Base-by-base conservation (phyloP, 306 rosid genomes). In the Sicyos baderoa region DNA sequence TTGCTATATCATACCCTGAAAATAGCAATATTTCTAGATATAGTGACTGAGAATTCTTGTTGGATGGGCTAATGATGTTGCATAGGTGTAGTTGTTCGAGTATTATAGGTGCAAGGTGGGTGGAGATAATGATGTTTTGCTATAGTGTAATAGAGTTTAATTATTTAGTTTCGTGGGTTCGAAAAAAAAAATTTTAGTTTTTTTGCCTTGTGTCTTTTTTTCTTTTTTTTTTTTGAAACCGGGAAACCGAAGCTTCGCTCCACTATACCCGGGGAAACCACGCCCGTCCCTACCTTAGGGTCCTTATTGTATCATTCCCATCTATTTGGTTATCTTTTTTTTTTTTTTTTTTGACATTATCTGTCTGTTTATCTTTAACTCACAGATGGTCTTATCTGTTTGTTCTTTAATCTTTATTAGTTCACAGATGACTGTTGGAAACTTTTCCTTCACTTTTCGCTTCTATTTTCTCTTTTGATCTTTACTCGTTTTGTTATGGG, bases 1-100 rank as follows among this genome's bases (percentile, higher is more conserved):
- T 64, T 22, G 70, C 54, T 64, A 44, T 18, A 62, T 37, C 25
- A 2, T 64, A 6, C 2, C 7, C 64, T 58, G 64, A 25, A 58
- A 15, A 14, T 29, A 27, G 15, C 37, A 62, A 61, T n/a, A 37
- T 62, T 62, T 62, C 47, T 62, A 10, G 45, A 42, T 18, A 2
- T 14, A 25, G 9, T 35, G 50, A 62, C 50, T 62, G 50, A 37
- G 50, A 62, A 37, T n/a, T 62, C 4, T 62, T 14, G 18, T 8
- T 59, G 50, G 23, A 17, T 9, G 68, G 17, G 50, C 27, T 35
- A 9, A 9, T 17, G 68, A 9, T 8, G 27, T 62, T 62, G 68
- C 68, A 9, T 35, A 17, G 68, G 15, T 62, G 27, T 62, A 62
- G 48, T 35, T 62, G 9, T 62, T 62, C 12, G 35, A 62, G 50